Percentiles rank a stretch among this genome's conserved stretches.
These are phyloP conservation scores for Physcomitrium patens DNA, from an alignment of 225 moss, liverwort and hornwort genomes.

Conservation along the genomic window DNA sequence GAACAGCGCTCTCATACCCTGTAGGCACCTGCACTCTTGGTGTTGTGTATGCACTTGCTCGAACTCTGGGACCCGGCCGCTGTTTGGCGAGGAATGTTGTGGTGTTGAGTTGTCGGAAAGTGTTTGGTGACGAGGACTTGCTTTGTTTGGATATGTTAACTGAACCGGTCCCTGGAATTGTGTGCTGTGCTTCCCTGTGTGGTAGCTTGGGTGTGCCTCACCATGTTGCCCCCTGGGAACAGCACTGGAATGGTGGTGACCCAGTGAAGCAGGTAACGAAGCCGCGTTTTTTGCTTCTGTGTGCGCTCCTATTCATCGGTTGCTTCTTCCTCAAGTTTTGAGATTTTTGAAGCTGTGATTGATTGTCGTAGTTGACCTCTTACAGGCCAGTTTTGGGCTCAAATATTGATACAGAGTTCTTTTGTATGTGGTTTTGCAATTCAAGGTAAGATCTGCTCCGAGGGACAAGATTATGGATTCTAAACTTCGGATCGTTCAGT, in stretches of 20 bases:
- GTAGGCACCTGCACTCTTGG: conserved; percentile 51
- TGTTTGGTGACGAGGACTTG: conserved; percentile 23
- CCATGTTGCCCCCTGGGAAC: conserved; percentile 54
- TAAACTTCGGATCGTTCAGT: conserved; percentile 68
- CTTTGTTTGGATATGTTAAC: conserved; percentile 31
- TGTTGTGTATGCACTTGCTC: conserved; percentile 28
- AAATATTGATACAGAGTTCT: conserved; percentile 24
- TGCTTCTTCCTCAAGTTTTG: neutral
- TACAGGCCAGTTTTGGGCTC: neutral
- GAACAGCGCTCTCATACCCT: conserved; percentile 42
- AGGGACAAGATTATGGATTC: conserved; percentile 44
- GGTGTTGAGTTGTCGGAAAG: conserved; percentile 14
- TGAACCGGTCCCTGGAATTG: conserved; percentile 46
- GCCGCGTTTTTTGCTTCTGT: conserved; percentile 19
- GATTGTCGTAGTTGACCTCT: neutral
- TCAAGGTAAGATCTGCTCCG: conserved; percentile 33
- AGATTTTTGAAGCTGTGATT: neutral
- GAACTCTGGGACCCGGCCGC: conserved; percentile 26
- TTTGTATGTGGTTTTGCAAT: conserved; percentile 25
- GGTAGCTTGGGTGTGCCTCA: conserved; percentile 52
- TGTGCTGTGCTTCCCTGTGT: conserved; percentile 46
- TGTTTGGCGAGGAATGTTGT: neutral
- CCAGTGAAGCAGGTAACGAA: conserved; percentile 43
- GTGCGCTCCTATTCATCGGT: conserved; percentile 10
- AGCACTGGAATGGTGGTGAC: conserved; percentile 43